Evolutionary conservation across 805 yeast genomes (phyloP).

Genomic region (Teunomyces gatunensis): DNA sequence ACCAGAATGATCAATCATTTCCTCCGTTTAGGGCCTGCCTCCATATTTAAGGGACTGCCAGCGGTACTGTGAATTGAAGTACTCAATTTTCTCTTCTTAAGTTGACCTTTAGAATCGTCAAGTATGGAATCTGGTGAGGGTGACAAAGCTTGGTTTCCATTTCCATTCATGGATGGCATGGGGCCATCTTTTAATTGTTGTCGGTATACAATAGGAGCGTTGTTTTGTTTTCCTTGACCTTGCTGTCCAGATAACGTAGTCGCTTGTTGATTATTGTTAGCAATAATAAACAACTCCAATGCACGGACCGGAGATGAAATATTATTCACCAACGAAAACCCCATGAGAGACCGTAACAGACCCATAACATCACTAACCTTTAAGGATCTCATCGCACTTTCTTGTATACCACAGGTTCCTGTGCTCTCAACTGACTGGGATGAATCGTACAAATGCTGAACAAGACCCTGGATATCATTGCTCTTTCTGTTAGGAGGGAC

Average conservation of each 20-base stretch:
- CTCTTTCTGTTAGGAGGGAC: constrained; percentile 11
- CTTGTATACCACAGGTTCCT: constrained; percentile 61
- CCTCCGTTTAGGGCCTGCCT: constrained; percentile 9
- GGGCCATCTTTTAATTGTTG: constrained; percentile 2
- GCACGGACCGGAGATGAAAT: constrained; percentile 56
- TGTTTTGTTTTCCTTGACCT: not conserved
- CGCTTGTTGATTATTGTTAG: constrained; percentile 21
- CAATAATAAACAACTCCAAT: constrained; percentile 40
- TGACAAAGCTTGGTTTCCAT: constrained; percentile 1
- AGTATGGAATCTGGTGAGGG: constrained; percentile 5
- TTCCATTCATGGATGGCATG: not conserved
- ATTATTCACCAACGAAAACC: constrained; percentile 47
- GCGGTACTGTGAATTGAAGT: constrained; percentile 7
- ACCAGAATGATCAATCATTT: constrained; percentile 3
- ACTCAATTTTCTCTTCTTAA: constrained; percentile 12
- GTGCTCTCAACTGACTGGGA: constrained; percentile 47
- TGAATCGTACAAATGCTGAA: constrained; percentile 40
- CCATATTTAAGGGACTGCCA: constrained; percentile 10
- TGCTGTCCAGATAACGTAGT: constrained; percentile 7
- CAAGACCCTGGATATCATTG: not conserved
- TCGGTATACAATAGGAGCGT: not conserved
- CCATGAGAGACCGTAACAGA: constrained; percentile 62
- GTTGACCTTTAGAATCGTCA: constrained; percentile 10
- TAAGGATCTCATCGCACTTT: constrained; percentile 63
- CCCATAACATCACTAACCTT: constrained; percentile 81